Percentiles rank a stretch among this genome's conserved stretches.
phyloP scores from a whole-genome alignment of 2,329 filamentous ascomycete genomes.

The Colletotrichum sp. region DNA sequence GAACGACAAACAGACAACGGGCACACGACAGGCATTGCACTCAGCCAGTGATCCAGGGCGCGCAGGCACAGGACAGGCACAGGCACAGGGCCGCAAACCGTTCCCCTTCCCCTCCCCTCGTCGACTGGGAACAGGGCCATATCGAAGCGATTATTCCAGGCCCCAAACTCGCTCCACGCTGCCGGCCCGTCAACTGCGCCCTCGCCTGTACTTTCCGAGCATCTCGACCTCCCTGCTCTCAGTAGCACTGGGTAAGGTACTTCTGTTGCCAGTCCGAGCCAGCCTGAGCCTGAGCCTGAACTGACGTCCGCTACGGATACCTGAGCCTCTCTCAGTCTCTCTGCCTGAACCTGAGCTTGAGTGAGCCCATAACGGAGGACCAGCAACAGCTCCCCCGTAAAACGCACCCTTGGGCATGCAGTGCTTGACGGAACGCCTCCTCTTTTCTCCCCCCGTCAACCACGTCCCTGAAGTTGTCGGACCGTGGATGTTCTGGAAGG shows the following conservation, averaged over 20 bases:
- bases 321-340: background rate
- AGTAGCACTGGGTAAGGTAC: background rate
- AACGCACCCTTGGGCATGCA: background rate
- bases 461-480: background rate
- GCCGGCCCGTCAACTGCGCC: slow-evolving; percentile 7
- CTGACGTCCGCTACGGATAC: background rate
- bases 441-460: background rate
- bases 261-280: background rate
- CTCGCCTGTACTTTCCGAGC: background rate
- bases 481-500: background rate
- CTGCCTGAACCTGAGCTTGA: background rate
- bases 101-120: background rate
- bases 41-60: background rate
- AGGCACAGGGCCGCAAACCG: background rate
- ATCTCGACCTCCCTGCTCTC: background rate
- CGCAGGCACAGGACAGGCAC: background rate
- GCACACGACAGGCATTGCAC: background rate
- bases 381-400: background rate
- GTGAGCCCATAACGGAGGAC: background rate
- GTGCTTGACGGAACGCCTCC: background rate
- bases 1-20: background rate
- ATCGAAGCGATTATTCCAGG: background rate
- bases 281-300: background rate
- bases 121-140: background rate
- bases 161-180: background rate